Evolutionary conservation across 805 yeast genomes (phyloP), one percentile per base, ranked within the genome.

Genomic region (Starmerella etchellsii): DNA sequence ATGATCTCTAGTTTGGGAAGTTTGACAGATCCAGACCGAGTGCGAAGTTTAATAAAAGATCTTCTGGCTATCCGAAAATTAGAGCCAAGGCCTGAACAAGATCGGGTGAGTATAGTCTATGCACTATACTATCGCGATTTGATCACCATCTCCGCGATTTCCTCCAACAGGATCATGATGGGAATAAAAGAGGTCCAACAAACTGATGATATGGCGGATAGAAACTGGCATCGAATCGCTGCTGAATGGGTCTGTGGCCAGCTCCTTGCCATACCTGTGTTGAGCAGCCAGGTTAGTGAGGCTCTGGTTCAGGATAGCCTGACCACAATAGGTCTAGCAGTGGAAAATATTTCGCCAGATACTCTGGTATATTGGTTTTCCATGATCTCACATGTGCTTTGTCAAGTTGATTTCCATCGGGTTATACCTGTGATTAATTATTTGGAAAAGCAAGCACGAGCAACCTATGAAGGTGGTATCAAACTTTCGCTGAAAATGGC

Each of bases 321-420:
- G 0, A 31, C 52, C 9, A 34, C 59, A 16, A 16, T 41, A 6
- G 48, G 55, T 0, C 67, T 76, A 4, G 64, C 83, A 26, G 62
- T 65, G 6, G 61, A 67, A 26, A 82, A 78, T 34, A 58, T 88
- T 41, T 71, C 82, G 1, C 93, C 84, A 3, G 91, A 85, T 25
- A 78, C 77, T 3, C 60, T 69, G 29, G 71, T 68, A 16, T 74
- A 81, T 31, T 91, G 96, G 96, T 67, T 68, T 27, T 70, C 83
- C 0, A 71, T 82, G 37, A 65, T 78, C 3, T 78, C 83, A 78
- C 79, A 84, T 81, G 54, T 75, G 1, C 80, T 84, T 0, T 58
- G 74, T 0, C 77, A 73, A 49, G 64, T 75, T 29, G 68, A 59
- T 31, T 41, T 46, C 30, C 70, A 95, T 54, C 69, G 95, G 43